Conservation (phyloP, 176 grass and related monocot genomes). For the Saccharum officinarum region DNA sequence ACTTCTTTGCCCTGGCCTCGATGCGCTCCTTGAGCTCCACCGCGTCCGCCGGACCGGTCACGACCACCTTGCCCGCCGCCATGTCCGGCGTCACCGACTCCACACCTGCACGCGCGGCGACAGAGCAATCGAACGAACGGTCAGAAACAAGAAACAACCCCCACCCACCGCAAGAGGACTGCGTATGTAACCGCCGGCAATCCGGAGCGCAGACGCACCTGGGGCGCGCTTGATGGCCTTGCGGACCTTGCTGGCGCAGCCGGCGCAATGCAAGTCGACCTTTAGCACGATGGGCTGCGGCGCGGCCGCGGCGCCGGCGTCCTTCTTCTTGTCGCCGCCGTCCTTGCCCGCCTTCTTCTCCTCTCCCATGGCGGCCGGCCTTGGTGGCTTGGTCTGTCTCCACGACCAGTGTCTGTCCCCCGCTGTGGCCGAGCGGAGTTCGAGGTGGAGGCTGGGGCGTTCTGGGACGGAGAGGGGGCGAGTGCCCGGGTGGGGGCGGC, state of each 20-base stretch:
- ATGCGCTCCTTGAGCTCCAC: slow-evolving; percentile 59
- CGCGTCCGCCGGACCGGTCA: slow-evolving; percentile 58
- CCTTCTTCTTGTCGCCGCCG: slow-evolving; percentile 39
- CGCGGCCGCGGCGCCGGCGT: not conserved
- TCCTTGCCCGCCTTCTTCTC: slow-evolving; percentile 35
- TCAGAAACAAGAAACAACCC: not conserved
- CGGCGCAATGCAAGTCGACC: slow-evolving; percentile 81
- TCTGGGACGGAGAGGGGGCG: not conserved
- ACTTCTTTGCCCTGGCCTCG: slow-evolving; percentile 54
- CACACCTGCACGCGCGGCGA: slow-evolving; percentile 34
- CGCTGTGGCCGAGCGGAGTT: too few species aligned
- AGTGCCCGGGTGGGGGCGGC: not conserved
- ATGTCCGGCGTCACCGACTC: slow-evolving; percentile 44
- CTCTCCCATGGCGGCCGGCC: slow-evolving; percentile 25
- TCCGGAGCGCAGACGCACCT: slow-evolving; percentile 21
- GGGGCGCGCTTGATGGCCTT: slow-evolving; percentile 48
- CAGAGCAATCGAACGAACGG: not conserved
- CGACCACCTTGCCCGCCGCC: slow-evolving; percentile 53
- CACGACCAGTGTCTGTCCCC: too few species aligned
- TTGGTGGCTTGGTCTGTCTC: too few species aligned
- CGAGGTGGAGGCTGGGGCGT: not conserved
- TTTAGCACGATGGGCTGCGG: slow-evolving; percentile 51
- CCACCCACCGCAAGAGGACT: not conserved
- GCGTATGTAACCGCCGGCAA: not conserved
- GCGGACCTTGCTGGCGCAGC: slow-evolving; percentile 68